Conservation (phyloP, 2,329 filamentous ascomycete genomes). For the Magnaporthiopsis poae region DNA sequence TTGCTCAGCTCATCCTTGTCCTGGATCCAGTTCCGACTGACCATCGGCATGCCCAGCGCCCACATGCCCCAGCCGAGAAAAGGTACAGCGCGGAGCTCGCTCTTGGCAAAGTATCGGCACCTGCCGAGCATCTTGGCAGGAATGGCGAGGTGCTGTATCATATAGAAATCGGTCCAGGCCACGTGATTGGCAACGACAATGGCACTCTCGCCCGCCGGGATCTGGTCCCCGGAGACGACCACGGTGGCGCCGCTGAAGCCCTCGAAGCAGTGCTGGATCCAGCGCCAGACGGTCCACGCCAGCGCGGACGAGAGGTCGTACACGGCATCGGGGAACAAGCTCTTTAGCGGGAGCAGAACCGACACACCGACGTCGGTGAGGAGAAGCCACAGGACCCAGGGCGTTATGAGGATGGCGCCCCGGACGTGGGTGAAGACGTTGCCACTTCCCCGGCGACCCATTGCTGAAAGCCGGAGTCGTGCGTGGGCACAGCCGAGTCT, state of each 20-base stretch:
- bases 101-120: slow-evolving; percentile 54
- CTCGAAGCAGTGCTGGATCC: slow-evolving; percentile 49
- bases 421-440: slow-evolving; percentile 28
- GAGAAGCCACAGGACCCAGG: slow-evolving; percentile 45
- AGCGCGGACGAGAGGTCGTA: slow-evolving; percentile 46
- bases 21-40: slow-evolving; percentile 48
- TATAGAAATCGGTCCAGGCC: slow-evolving; percentile 54
- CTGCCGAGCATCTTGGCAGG: slow-evolving; percentile 48
- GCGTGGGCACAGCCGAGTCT: not conserved
- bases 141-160: slow-evolving; percentile 49
- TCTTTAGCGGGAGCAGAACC: slow-evolving; percentile 36
- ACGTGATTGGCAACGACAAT: slow-evolving; percentile 53
- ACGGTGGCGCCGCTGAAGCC: slow-evolving; percentile 42
- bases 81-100: slow-evolving; percentile 47
- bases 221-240: slow-evolving; percentile 39
- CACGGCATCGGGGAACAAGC: slow-evolving; percentile 36
- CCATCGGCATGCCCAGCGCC: slow-evolving; percentile 56
- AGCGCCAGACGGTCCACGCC: slow-evolving; percentile 45
- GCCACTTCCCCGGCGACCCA: slow-evolving; percentile 5
- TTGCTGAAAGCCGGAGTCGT: not conserved
- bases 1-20: slow-evolving; percentile 46
- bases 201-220: slow-evolving; percentile 46
- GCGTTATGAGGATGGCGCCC: slow-evolving; percentile 32
- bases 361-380: slow-evolving; percentile 42
- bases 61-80: slow-evolving; percentile 55